Conservation (phyloP, 148 eudicot genomes). For the Spergularia marina region DNA sequence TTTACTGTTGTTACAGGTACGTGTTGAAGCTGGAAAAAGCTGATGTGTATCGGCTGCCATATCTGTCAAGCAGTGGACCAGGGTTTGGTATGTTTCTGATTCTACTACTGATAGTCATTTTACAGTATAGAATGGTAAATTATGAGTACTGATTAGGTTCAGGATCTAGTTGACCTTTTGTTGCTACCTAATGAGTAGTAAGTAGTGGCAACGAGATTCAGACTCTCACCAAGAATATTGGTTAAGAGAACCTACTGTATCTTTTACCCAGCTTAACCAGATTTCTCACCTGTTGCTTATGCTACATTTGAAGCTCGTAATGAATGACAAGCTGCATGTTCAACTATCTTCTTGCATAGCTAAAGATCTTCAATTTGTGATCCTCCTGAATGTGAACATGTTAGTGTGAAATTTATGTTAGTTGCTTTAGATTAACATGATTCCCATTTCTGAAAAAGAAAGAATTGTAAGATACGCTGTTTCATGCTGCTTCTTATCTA, state of each 20-base stretch:
- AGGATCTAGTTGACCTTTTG: not conserved
- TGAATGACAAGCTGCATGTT: too few species aligned
- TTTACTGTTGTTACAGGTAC: conserved; percentile 48
- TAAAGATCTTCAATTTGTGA: too few species aligned
- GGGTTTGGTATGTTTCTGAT: conserved; percentile 76
- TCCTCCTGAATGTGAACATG: too few species aligned
- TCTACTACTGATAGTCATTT: conserved; percentile 16
- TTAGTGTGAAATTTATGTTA: too few species aligned
- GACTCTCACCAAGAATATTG: too few species aligned
- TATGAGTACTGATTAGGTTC: too few species aligned
- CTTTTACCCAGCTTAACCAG: too few species aligned
- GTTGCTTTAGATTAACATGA: not conserved
- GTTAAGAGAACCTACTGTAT: too few species aligned
- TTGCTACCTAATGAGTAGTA: not conserved
- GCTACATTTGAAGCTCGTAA: too few species aligned
- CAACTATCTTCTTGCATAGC: too few species aligned
- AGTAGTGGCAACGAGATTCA: not conserved
- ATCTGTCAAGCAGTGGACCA: conserved; percentile 85
- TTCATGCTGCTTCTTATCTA: not conserved
- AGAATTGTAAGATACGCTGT: not conserved
- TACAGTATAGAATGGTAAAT: not conserved
- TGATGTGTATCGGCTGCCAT: conserved; percentile 94
- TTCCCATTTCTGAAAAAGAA: not conserved
- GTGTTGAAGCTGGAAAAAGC: conserved; percentile 94
- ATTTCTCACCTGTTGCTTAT: too few species aligned